Evolutionary conservation across 2,329 filamentous ascomycete genomes (phyloP), one percentile per base, ranked within the genome.

Genomic region (Fonsecaea pedrosoi): DNA sequence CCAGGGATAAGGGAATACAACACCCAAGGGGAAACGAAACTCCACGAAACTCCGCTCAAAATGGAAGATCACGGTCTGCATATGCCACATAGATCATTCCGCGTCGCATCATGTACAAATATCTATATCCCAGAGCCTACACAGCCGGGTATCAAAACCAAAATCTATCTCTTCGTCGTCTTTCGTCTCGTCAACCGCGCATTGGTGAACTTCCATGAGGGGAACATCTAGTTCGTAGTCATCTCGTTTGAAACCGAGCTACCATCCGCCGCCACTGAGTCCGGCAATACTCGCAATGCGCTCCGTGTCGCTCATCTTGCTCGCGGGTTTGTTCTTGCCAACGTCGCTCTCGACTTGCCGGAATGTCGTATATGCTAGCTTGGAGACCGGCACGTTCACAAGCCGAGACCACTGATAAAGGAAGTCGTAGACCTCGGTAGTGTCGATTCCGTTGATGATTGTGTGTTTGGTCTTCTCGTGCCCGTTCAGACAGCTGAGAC

Each of bases 251-350:
- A 10, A 12, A 4, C 18, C 3, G 1, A 9, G 21, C 48, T 54
- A 98, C 95, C 95, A 99, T 30, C 95, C 95, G 61, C 95, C 95
- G 61, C 94, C 95, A 73, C 94, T 91, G 79, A 93, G 95, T 64
- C 92, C 90, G 55, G 94, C 94, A 75, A 99, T 84, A 75, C 95
- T 92, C 66, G 93, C 90, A 48, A 97, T 94, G 67, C 89, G 87
- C 75, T 96, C 91, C 53, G 91, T 90, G 76, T 93, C 90, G 67
- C 84, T 84, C 82, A 78, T 85, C 81, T 70, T 74, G 62, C 73
- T 75, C 15, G 77, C 73, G 6, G 70, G 74, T 70, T 84, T 82
- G 18, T 77, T 73, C 81, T 95, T 96, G 59, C 95, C 95, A 53
- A 99, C 92, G 77, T 98, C 92, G 80, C 94, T 97, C 74, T 97